These are phyloP conservation scores for Phyllachora maydis DNA, from an alignment of 2,329 filamentous ascomycete species.

Conservation along the genomic window DNA sequence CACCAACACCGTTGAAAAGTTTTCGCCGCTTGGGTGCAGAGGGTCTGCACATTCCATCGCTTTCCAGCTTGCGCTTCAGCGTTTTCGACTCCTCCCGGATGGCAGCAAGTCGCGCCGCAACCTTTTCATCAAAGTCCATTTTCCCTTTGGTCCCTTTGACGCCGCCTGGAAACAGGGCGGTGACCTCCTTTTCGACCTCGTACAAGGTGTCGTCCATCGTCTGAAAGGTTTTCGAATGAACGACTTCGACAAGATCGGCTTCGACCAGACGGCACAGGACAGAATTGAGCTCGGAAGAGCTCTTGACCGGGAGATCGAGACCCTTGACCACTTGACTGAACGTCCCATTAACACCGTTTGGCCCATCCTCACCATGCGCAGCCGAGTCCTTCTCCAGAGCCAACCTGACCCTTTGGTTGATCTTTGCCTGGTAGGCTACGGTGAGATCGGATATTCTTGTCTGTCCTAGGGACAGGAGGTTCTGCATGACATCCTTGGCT, in stretches of 20 bases:
- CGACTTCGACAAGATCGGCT: constrained; percentile 46
- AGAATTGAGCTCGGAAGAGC: constrained; percentile 24
- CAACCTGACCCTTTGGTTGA: too few relatives aligned
- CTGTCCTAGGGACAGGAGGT: constrained; percentile 58
- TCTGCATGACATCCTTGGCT: constrained; percentile 54
- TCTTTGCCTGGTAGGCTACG: constrained; percentile 31
- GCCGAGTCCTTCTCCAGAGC: constrained; percentile 5
- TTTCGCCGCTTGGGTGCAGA: constrained; percentile 29
- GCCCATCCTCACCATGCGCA: constrained; percentile 6
- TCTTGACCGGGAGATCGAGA: constrained; percentile 16
- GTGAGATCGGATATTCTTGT: constrained; percentile 49
- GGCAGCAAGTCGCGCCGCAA: constrained; percentile 29
- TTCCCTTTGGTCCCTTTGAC: constrained; percentile 46
- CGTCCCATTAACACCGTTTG: constrained; percentile 12
- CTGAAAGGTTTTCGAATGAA: constrained; percentile 33
- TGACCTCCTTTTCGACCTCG: constrained; percentile 42
- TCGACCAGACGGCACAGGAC: constrained; percentile 34
- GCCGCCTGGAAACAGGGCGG: constrained; percentile 26
- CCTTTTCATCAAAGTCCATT: constrained; percentile 33
- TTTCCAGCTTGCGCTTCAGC: constrained; percentile 29
- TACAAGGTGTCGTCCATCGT: constrained; percentile 38
- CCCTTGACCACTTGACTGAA: constrained; percentile 14
- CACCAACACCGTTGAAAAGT: constrained; percentile 23
- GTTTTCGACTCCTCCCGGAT: constrained; percentile 28
- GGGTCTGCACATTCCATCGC: constrained; percentile 15